Percentiles rank a stretch among this genome's conserved stretches.
Conservation (phyloP, 1,139 yeast genomes). For the Meyerozyma athensensis region DNA sequence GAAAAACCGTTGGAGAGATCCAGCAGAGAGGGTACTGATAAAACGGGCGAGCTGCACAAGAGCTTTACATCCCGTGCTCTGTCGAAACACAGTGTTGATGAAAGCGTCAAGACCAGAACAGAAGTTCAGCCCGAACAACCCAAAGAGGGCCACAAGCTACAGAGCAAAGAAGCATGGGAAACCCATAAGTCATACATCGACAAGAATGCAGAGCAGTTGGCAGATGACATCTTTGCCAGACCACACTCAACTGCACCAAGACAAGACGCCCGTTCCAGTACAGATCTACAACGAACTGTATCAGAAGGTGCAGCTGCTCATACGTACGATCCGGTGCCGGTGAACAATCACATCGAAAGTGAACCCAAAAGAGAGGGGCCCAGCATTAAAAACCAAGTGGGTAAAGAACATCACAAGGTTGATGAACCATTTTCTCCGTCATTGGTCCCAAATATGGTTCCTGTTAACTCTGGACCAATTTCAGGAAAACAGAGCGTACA, state of each 20-base stretch:
- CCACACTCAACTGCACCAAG: constrained; percentile 6
- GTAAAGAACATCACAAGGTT: not conserved
- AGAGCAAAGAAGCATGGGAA: constrained; percentile 39
- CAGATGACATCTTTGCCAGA: constrained; percentile 36
- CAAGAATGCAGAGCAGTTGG: constrained; percentile 33
- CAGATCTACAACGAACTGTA: constrained; percentile 1
- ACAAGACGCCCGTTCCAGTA: constrained; percentile 4
- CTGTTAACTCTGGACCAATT: not conserved
- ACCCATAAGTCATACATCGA: constrained; percentile 14
- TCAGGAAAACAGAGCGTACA: not conserved
- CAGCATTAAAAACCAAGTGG: not conserved
- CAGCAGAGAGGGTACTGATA: not conserved
- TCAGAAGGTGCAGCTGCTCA: constrained; percentile 1
- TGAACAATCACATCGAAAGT: not conserved
- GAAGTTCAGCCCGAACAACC: too few relatives aligned
- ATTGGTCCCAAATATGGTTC: not conserved
- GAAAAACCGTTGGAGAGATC: constrained; percentile 1
- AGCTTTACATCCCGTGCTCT: not conserved
- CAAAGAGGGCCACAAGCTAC: constrained; percentile 17
- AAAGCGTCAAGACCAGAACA: not conserved
- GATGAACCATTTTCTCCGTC: not conserved
- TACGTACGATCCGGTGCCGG: not conserved
- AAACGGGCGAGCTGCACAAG: constrained; percentile 3
- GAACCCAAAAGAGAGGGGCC: not conserved
- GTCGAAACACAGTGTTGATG: not conserved